Conservation (phyloP, 441 rosid species). For the Populus hybrid region DNA sequence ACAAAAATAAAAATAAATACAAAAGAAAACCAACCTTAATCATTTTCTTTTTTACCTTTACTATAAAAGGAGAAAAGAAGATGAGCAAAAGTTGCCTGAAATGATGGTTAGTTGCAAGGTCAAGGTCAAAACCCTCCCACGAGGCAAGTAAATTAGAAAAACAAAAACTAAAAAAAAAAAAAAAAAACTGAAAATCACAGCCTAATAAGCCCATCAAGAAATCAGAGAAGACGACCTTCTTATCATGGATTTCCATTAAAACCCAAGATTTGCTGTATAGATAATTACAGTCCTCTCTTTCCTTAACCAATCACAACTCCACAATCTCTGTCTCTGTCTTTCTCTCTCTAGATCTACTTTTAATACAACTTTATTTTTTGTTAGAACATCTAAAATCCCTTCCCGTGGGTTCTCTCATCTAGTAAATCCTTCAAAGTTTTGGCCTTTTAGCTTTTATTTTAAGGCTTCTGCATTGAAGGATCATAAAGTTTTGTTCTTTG, state of each 20-base stretch:
- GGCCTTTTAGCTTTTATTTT: slow-evolving; percentile 8
- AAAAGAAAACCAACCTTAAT: background rate
- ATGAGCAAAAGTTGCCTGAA: slow-evolving; percentile 45
- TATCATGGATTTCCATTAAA: slow-evolving; percentile 15
- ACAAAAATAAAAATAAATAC: background rate
- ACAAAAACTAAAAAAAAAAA: slow-evolving; percentile 12
- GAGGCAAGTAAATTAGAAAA: slow-evolving; percentile 13
- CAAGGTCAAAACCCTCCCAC: slow-evolving; percentile 37
- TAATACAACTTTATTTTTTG: slow-evolving; percentile 17
- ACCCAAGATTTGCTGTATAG: slow-evolving; percentile 23
- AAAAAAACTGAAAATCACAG: background rate
- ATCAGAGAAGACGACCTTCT: slow-evolving; percentile 10
- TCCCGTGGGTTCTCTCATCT: slow-evolving; percentile 2
- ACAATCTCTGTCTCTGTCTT: slow-evolving; percentile 10
- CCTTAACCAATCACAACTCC: slow-evolving; percentile 23
- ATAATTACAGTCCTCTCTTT: slow-evolving; percentile 9
- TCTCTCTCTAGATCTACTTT: slow-evolving; percentile 28
- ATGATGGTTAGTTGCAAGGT: slow-evolving; percentile 40
- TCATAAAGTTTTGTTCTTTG: slow-evolving; percentile 16
- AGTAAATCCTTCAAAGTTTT: slow-evolving; percentile 18
- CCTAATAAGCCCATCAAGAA: slow-evolving; percentile 3
- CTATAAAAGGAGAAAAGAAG: slow-evolving; percentile 25
- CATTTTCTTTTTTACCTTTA: slow-evolving; percentile 4
- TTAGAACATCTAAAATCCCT: slow-evolving; percentile 11
- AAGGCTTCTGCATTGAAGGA: slow-evolving; percentile 32